Base-by-base conservation (phyloP, 108 stramenopile species). In the Nitzschia sp. region DNA sequence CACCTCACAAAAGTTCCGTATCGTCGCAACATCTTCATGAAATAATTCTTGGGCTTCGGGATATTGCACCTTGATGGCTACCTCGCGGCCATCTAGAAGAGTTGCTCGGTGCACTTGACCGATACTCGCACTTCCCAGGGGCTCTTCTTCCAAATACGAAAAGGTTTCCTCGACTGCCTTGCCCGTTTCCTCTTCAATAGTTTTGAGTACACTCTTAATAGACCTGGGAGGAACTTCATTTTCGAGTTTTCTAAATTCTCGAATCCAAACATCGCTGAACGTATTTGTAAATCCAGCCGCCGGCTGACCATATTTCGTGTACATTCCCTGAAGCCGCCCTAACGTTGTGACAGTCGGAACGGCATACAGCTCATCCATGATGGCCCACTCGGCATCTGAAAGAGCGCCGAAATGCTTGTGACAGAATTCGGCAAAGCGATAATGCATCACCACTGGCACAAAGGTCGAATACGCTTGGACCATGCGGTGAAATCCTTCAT, bases 51-150 rank as follows among this genome's bases (percentile, higher is more conserved):
- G 89, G 21, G 89, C 96, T 25, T 95, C 95, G 15, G 91, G 89
- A 70, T 90, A 91, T 70, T 91, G 98, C 0, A 99, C 94, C 72
- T 99, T 99, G 58, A 99, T 82, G 2, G 95, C 97, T 18, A 98
- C 96, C 9, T 75, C 65, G 46, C 66, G 27, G 1, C 80, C 74
- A 26, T 48, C 17, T 45, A 31, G 64, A 35, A 97, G 66, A 33
- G 59, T 83, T 3, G 87, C 98, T 29, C 85, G 75, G 82, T 99
- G 98, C 9, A 98, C 98, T 80, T 99, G 98, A 8, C 98, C 98
- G 60, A 99, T 98, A 54, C 84, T 87, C 9, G 98, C 98, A 33
- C 97, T 96, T 24, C 97, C 98, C 46, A 99, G 83, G 18, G 98
- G 97, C 32, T 65, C 62, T 19, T 93, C 86, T 65, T 98, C 95